A percentile compares a stretch with the other conserved stretches of the same genome.
Conservation (phyloP, 2,329 filamentous ascomycete genomes). For the Zalaria obscura region DNA sequence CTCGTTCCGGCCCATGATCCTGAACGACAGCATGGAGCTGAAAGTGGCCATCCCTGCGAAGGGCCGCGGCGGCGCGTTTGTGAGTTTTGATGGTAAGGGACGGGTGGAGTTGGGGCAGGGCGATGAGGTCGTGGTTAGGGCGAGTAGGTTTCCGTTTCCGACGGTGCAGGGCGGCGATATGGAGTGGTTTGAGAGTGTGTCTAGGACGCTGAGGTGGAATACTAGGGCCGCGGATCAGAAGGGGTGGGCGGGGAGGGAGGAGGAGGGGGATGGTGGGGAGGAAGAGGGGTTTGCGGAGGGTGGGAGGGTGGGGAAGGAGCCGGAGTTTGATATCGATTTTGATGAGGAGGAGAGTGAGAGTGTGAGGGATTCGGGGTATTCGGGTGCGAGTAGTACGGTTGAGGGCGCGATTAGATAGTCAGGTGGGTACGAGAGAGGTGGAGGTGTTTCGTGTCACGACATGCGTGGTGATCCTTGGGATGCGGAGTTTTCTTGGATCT, state of each 20-base stretch:
- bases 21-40: conserved; percentile 86
- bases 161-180: conserved; percentile 80
- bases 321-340: conserved; percentile 90
- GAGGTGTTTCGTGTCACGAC: no score
- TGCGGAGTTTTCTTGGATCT: no score
- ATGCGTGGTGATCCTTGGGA: no score
- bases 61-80: conserved; percentile 87
- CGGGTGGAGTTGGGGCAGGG: conserved; percentile 85
- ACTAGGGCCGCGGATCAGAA: conserved; percentile 85
- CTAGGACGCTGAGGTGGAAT: conserved; percentile 88
- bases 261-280: no score
- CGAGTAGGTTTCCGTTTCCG: conserved; percentile 92
- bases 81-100: conserved; percentile 93
- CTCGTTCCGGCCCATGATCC: conserved; percentile 93
- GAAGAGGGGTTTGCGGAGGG: no score
- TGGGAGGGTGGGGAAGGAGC: conserved; percentile 38
- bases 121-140: conserved; percentile 91
- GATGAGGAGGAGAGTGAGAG: conserved; percentile 41
- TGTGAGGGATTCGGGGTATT: conserved; percentile 16
- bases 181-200: conserved; percentile 96
- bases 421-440: no score
- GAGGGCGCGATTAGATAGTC: background rate
- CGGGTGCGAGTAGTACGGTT: conserved; percentile 5
- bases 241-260: conserved; percentile 44
- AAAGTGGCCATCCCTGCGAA: conserved; percentile 74